These are phyloP conservation scores for Artemisia tridentata DNA, from an alignment of 129 eudicot genomes.

Conservation along the genomic window DNA sequence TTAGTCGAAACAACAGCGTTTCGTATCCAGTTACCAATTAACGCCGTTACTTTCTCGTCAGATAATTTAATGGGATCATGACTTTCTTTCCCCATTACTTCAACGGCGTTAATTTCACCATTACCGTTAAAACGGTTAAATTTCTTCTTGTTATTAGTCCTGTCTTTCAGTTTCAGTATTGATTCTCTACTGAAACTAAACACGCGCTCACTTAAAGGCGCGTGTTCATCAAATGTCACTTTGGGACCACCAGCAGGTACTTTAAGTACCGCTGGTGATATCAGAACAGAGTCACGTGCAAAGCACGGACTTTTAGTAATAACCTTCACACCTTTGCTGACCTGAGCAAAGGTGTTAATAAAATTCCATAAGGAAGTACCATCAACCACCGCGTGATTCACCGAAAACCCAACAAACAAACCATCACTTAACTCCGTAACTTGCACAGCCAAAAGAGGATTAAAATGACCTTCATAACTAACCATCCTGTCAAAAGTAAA, in stretches of 20 bases:
- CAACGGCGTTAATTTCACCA: slow-evolving; percentile 46
- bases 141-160: slow-evolving; percentile 36
- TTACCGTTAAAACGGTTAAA: slow-evolving; percentile 14
- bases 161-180: slow-evolving; percentile 53
- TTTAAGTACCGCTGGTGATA: slow-evolving; percentile 52
- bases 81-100: slow-evolving; percentile 62
- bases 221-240: slow-evolving; percentile 58
- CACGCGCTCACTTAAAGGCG: slow-evolving; percentile 59
- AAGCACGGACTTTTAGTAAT: slow-evolving; percentile 47
- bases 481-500: slow-evolving; percentile 58
- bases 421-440: slow-evolving; percentile 76
- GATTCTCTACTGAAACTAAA: slow-evolving; percentile 73
- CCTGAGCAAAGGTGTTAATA: slow-evolving; percentile 67
- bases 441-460: slow-evolving; percentile 64
- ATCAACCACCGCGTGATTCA: slow-evolving; percentile 78
- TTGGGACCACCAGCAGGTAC: slow-evolving; percentile 58
- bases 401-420: slow-evolving; percentile 65
- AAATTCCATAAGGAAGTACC: slow-evolving; percentile 86
- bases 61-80: slow-evolving; percentile 43
- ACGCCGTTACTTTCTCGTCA: slow-evolving; percentile 40
- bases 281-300: slow-evolving; percentile 50
- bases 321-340: slow-evolving; percentile 45
- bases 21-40: slow-evolving; percentile 42
- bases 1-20: slow-evolving; percentile 37
- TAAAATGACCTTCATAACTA: slow-evolving; percentile 69